A percentile compares a stretch with the other conserved stretches of the same genome.
These are phyloP conservation scores for Lumnitzera racemosa DNA, from an alignment of 345 rosid species.

Conservation along the genomic window DNA sequence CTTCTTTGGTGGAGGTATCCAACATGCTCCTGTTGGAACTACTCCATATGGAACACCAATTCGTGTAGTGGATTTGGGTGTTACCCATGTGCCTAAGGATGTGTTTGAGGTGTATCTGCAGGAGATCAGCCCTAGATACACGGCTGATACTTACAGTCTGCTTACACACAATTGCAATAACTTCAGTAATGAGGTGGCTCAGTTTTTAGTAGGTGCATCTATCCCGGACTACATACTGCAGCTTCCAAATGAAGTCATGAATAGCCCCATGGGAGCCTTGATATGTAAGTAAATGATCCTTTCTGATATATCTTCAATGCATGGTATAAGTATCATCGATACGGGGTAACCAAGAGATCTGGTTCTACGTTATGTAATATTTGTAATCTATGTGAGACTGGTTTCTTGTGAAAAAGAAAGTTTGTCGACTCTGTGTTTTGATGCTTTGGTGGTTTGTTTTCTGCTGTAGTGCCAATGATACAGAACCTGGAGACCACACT, in stretches of 20 bases:
- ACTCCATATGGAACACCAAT: constrained; percentile 77
- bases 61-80: constrained; percentile 65
- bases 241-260: constrained; percentile 81
- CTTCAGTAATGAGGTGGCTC: constrained; percentile 85
- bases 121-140: constrained; percentile 81
- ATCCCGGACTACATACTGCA: constrained; percentile 86
- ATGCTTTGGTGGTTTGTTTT: background rate
- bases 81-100: constrained; percentile 76
- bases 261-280: constrained; percentile 92
- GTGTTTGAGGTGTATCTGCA: constrained; percentile 83
- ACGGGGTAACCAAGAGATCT: too few species aligned
- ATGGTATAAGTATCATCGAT: background rate
- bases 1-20: constrained; percentile 91
- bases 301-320: too few species aligned
- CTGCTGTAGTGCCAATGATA: constrained; percentile 81
- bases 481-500: constrained; percentile 74
- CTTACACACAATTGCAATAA: constrained; percentile 90
- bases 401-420: too few species aligned
- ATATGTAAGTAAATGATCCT: constrained; percentile 48
- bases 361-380: too few species aligned
- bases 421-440: background rate
- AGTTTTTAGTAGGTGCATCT: constrained; percentile 70
- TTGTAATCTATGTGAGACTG: too few species aligned
- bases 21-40: constrained; percentile 46
- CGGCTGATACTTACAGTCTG: constrained; percentile 72